phyloP scores from a whole-genome alignment of 1,284 basidiomycete species.

The Ustilago curta region DNA sequence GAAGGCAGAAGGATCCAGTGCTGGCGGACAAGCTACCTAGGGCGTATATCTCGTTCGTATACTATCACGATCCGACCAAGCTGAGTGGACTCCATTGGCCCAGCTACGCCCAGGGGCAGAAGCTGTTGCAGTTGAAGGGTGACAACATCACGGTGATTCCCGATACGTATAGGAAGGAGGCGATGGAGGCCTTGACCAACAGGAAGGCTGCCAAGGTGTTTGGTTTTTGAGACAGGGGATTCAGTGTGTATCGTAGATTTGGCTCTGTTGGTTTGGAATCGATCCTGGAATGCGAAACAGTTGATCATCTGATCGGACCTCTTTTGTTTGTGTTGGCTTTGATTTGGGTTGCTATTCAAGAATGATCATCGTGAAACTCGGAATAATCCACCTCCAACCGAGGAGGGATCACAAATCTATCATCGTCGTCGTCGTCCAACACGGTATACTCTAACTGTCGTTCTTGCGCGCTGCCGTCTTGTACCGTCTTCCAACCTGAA shows the following conservation, averaged over 20 bases:
- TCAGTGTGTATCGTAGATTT: neutral
- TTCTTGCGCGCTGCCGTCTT: neutral
- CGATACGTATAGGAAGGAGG: slow-evolving; percentile 43
- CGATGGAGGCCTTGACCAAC: slow-evolving; percentile 39
- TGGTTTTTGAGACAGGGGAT: slow-evolving; percentile 23
- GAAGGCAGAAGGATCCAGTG: slow-evolving; percentile 24
- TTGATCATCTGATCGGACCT: neutral
- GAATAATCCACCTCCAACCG: slow-evolving; percentile 53
- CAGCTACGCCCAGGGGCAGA: slow-evolving; percentile 9
- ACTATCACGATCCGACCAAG: slow-evolving; percentile 36
- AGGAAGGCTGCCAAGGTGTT: slow-evolving; percentile 20
- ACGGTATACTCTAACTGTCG: slow-evolving; percentile 16
- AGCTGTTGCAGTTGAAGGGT: slow-evolving; percentile 42
- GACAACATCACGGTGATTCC: slow-evolving; percentile 35
- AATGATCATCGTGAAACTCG: slow-evolving; percentile 41
- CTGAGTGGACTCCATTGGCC: slow-evolving; percentile 32
- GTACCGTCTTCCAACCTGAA: slow-evolving; percentile 11
- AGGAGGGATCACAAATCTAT: slow-evolving; percentile 58
- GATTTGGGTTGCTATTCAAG: slow-evolving; percentile 3
- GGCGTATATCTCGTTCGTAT: slow-evolving; percentile 36
- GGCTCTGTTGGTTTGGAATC: neutral
- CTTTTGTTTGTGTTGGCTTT: neutral
- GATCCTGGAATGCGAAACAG: neutral
- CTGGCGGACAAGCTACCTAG: slow-evolving; percentile 27
- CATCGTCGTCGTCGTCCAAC: slow-evolving; percentile 51